phyloP scores from a whole-genome alignment of 2,329 filamentous ascomycete genomes.

The Trichoderma sp. region DNA sequence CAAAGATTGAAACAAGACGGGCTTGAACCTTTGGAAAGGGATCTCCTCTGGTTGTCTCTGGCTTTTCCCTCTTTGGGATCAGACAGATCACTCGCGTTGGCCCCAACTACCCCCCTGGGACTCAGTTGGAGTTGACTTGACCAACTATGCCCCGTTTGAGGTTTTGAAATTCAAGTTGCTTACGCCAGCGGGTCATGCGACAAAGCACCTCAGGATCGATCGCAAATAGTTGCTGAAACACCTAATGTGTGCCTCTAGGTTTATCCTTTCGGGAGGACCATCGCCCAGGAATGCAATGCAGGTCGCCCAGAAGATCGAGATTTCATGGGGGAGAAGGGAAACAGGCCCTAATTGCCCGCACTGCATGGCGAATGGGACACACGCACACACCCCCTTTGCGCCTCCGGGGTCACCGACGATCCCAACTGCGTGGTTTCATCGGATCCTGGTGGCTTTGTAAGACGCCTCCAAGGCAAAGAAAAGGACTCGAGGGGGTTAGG shows the following conservation, averaged over 20 bases:
- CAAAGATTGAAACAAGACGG: not conserved
- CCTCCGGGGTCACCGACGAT: slow-evolving; percentile 14
- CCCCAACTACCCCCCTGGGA: not conserved
- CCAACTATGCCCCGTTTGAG: not conserved
- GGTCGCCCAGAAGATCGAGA: not conserved
- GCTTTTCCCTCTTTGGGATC: not conserved
- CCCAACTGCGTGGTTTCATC: slow-evolving; percentile 1
- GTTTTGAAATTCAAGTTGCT: not conserved
- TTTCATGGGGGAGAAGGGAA: not conserved
- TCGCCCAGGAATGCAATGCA: not conserved
- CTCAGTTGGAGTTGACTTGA: not conserved
- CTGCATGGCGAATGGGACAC: not conserved
- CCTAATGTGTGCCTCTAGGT: not conserved
- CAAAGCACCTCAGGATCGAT: not conserved
- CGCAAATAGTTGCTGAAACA: not conserved
- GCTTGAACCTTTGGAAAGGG: not conserved
- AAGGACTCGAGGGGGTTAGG: not conserved
- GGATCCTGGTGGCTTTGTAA: not conserved
- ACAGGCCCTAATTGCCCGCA: not conserved
- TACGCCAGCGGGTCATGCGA: slow-evolving; percentile 7
- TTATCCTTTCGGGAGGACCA: not conserved
- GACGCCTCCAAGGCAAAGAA: slow-evolving; percentile 3
- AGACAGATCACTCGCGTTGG: not conserved
- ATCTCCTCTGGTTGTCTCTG: not conserved
- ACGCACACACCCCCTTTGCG: not conserved